phyloP scores from a whole-genome alignment of 148 eudicot genomes.

The Talinum fruticosum region DNA sequence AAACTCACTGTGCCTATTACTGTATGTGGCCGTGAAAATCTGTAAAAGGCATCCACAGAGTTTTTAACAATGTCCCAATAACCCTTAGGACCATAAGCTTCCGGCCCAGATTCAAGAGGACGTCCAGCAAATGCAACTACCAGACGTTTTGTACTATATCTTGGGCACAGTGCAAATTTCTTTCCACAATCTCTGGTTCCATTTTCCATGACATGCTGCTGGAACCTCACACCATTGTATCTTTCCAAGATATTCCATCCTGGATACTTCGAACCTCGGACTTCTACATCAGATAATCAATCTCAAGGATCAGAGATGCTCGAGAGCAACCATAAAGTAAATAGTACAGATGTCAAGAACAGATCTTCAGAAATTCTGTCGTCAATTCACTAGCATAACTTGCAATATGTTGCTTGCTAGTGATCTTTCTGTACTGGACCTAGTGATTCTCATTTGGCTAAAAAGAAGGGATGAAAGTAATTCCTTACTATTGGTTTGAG shows the following conservation, averaged over 20 bases:
- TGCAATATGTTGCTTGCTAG: background rate
- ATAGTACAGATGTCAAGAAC: background rate
- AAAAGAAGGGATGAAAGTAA: background rate
- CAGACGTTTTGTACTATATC: conserved; percentile 27
- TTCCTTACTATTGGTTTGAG: background rate
- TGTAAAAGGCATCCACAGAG: conserved; percentile 73
- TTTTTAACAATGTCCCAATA: conserved; percentile 39
- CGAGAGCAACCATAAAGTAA: background rate
- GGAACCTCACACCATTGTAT: conserved; percentile 26
- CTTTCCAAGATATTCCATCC: conserved; percentile 31
- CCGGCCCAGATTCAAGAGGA: conserved; percentile 63
- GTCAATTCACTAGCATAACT: background rate
- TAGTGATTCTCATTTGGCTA: background rate
- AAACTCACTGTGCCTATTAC: conserved; percentile 91
- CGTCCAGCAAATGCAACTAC: conserved; percentile 50
- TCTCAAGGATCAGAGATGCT: conserved; percentile 1
- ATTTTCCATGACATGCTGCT: conserved; percentile 18
- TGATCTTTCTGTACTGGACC: background rate
- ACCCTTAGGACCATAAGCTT: conserved; percentile 38
- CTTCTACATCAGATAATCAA: conserved; percentile 22
- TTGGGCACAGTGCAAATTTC: conserved; percentile 24
- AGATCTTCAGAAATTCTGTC: background rate
- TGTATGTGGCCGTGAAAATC: conserved; percentile 94
- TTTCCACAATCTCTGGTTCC: conserved; percentile 20
- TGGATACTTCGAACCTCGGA: conserved; percentile 34